Conservation (phyloP, 2,329 filamentous ascomycete species). For the Coniella vitis region DNA sequence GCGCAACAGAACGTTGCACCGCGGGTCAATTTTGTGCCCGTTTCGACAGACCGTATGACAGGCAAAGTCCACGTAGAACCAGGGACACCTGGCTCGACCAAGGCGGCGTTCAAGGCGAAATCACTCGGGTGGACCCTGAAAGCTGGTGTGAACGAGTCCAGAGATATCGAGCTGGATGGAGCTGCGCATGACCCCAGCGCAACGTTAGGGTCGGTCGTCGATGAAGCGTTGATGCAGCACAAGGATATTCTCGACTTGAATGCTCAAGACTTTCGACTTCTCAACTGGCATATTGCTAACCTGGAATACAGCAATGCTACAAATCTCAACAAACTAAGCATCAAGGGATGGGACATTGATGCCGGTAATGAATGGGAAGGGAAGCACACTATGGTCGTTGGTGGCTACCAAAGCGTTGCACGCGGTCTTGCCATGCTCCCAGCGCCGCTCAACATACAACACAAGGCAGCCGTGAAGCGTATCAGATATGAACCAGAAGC, state of each 20-base stretch:
- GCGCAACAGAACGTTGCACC: conserved; percentile 47
- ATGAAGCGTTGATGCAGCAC: conserved; percentile 86
- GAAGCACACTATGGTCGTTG: conserved; percentile 84
- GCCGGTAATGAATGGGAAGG: conserved; percentile 97
- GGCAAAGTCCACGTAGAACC: conserved; percentile 66
- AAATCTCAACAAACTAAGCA: conserved; percentile 77
- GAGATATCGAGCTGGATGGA: conserved; percentile 64
- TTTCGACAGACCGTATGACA: conserved; percentile 62
- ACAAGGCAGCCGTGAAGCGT: conserved; percentile 63
- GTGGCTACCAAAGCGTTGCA: conserved; percentile 91
- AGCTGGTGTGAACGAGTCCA: conserved; percentile 52
- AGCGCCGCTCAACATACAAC: conserved; percentile 67
- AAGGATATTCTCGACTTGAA: conserved; percentile 74
- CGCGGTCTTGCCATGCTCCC: conserved; percentile 76
- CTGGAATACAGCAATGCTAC: conserved; percentile 95
- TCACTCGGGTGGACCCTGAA: conserved; percentile 78
- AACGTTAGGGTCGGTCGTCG: conserved; percentile 84
- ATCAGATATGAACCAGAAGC: conserved; percentile 56
- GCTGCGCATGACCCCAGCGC: conserved; percentile 59
- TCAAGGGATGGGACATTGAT: conserved; percentile 93
- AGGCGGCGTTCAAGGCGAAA: conserved; percentile 70
- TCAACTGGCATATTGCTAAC: conserved; percentile 99
- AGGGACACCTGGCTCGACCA: conserved; percentile 60
- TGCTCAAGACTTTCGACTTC: conserved; percentile 77
- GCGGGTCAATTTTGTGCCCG: conserved; percentile 51